Evolutionary conservation across 768 basidiomycete species (phyloP).

Genomic region (Lentinula boryana): DNA sequence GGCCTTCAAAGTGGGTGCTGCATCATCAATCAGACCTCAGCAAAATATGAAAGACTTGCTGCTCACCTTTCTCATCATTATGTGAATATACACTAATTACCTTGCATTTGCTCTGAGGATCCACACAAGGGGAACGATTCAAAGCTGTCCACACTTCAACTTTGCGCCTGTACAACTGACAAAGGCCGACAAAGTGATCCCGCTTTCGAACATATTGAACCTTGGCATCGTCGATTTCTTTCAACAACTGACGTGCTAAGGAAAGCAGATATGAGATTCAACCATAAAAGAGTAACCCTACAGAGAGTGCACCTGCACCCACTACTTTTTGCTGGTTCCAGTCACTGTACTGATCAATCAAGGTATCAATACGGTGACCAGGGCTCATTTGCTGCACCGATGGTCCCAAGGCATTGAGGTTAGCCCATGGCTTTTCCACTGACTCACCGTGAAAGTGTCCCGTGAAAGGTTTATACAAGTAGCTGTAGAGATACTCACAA

Average conservation of each 20-base stretch:
- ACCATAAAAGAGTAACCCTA: background rate
- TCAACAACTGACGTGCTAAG: background rate
- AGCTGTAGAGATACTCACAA: background rate
- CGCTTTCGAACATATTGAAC: background rate
- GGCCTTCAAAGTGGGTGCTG: too few relatives aligned
- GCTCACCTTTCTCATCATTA: too few relatives aligned
- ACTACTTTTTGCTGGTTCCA: background rate
- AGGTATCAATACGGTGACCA: background rate
- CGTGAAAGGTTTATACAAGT: background rate
- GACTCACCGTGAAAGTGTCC: background rate
- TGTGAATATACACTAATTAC: too few relatives aligned
- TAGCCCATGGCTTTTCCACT: background rate
- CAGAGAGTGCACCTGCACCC: background rate
- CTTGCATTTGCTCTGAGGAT: background rate
- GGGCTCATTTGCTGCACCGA: background rate
- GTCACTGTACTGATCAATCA: background rate
- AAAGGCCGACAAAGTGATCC: background rate
- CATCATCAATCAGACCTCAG: too few relatives aligned
- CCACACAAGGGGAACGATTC: background rate
- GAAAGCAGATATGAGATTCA: background rate
- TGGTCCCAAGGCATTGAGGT: background rate
- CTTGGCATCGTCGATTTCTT: background rate
- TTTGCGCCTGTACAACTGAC: background rate
- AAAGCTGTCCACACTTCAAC: background rate
- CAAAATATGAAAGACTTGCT: too few relatives aligned